These are phyloP conservation scores for Hyparrhenia diplandra DNA, from an alignment of 176 grass and related monocot species.

Conservation along the genomic window DNA sequence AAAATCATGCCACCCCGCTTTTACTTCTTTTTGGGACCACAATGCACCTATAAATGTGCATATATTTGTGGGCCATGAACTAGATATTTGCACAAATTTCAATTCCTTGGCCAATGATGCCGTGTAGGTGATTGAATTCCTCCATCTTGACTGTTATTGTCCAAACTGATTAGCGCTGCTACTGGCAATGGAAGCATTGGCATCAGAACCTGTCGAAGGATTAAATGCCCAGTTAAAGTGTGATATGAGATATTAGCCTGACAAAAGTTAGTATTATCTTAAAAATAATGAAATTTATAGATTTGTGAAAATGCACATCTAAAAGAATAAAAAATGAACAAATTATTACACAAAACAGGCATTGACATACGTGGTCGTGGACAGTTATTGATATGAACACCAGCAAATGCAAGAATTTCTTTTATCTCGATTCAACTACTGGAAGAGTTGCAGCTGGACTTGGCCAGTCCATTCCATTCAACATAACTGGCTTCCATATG, in stretches of 20 bases:
- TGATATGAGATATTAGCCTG: background rate
- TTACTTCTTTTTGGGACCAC: slow-evolving; percentile 76
- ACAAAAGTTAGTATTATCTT: background rate
- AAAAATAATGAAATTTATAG: background rate
- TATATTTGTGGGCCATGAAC: slow-evolving; percentile 78
- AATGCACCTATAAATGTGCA: slow-evolving; percentile 72
- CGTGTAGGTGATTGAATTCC: slow-evolving; percentile 39
- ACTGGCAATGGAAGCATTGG: slow-evolving; percentile 88
- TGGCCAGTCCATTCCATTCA: slow-evolving; percentile 84
- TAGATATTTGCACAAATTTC: slow-evolving; percentile 67
- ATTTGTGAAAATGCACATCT: background rate
- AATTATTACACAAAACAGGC: background rate
- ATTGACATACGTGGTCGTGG: slow-evolving; percentile 39
- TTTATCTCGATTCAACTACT: slow-evolving; percentile 65
- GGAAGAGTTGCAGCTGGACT: slow-evolving; percentile 55
- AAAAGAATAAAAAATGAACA: background rate
- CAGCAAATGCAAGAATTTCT: slow-evolving; percentile 72
- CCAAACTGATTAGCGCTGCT: slow-evolving; percentile 67
- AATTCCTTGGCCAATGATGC: slow-evolving; percentile 49
- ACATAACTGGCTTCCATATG: slow-evolving; percentile 65
- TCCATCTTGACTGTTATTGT: slow-evolving; percentile 81
- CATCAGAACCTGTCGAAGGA: slow-evolving; percentile 36
- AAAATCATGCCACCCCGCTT: slow-evolving; percentile 69
- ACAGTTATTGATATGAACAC: slow-evolving; percentile 64
- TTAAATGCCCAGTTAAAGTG: background rate